phyloP scores from a whole-genome alignment of 495 filamentous ascomycete genomes.

The Xylaria acuta region DNA sequence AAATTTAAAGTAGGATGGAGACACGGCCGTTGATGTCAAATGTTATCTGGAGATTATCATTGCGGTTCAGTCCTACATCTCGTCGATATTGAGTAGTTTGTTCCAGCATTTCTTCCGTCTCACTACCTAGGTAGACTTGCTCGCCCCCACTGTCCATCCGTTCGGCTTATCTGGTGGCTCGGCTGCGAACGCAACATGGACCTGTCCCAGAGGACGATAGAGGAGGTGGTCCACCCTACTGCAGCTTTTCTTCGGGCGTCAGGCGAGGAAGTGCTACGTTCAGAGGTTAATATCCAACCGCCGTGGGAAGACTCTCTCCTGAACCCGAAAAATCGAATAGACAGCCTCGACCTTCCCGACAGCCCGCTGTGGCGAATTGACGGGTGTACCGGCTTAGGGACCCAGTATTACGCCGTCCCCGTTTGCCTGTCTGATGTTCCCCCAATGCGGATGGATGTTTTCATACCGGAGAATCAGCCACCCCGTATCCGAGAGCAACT shows the following conservation, averaged over 20 bases:
- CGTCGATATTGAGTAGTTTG: slow-evolving; percentile 4
- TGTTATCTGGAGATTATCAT: slow-evolving; percentile 1
- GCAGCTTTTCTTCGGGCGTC: slow-evolving; percentile 47
- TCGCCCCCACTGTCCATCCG: slow-evolving; percentile 13
- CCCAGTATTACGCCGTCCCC: slow-evolving; percentile 54
- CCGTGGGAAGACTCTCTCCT: slow-evolving; percentile 50
- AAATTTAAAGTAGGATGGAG: neutral
- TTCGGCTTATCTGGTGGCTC: slow-evolving; percentile 23
- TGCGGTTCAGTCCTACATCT: neutral
- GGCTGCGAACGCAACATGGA: slow-evolving; percentile 44
- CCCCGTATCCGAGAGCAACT: slow-evolving; percentile 49
- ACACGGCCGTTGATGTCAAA: neutral
- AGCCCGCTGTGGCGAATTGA: slow-evolving; percentile 55
- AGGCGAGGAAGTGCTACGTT: slow-evolving; percentile 1
- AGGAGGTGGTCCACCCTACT: slow-evolving; percentile 57
- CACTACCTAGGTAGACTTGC: neutral
- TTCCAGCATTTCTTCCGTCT: slow-evolving; percentile 8
- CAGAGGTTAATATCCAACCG: slow-evolving; percentile 9
- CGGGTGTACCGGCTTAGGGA: slow-evolving; percentile 57
- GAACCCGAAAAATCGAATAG: slow-evolving; percentile 59
- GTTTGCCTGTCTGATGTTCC: slow-evolving; percentile 47
- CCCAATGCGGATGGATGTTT: slow-evolving; percentile 57
- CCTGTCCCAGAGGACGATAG: slow-evolving; percentile 48
- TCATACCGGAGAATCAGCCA: slow-evolving; percentile 50
- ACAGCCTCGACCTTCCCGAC: slow-evolving; percentile 50